Percentiles rank a stretch among this genome's conserved stretches.
Evolutionary conservation across 176 grass and related monocot species (phyloP).

Genomic region (Rhynchospora tenuis): DNA sequence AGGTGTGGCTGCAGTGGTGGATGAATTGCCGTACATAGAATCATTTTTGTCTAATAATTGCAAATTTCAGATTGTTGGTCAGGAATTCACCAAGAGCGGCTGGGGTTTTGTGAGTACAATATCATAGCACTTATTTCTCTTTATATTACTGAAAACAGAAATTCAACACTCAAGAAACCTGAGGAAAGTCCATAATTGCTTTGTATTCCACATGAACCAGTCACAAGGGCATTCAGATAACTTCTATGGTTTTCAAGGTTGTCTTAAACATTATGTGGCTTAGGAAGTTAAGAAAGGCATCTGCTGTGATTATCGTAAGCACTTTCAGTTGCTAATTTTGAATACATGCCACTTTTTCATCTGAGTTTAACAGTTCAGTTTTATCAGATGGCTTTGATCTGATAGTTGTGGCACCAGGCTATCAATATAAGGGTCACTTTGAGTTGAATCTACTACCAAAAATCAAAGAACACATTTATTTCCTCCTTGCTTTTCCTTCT

Average conservation of each 20-base stretch:
- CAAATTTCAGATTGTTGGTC: conserved; percentile 66
- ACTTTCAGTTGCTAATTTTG: neutral
- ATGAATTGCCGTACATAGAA: conserved; percentile 79
- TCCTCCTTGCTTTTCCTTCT: neutral
- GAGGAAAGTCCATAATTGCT: neutral
- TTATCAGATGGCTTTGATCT: neutral
- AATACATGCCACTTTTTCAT: neutral
- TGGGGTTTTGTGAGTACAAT: conserved; percentile 84
- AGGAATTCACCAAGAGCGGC: conserved; percentile 95
- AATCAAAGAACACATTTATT: neutral
- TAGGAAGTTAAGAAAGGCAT: neutral
- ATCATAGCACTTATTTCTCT: neutral
- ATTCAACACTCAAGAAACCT: neutral
- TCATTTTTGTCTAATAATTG: conserved; percentile 86
- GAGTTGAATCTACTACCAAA: neutral
- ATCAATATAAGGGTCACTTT: neutral
- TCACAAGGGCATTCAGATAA: too few species aligned
- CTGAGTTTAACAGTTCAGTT: neutral
- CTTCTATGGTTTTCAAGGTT: too few species aligned
- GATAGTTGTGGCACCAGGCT: neutral
- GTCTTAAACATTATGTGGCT: too few species aligned
- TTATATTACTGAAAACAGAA: neutral
- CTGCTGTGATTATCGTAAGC: neutral
- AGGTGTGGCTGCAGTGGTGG: conserved; percentile 76
- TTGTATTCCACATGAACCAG: neutral